Evolutionary conservation across 176 grass and related monocot genomes (phyloP), one percentile per base, ranked within the genome.

Genomic region (Stipa capillata): DNA sequence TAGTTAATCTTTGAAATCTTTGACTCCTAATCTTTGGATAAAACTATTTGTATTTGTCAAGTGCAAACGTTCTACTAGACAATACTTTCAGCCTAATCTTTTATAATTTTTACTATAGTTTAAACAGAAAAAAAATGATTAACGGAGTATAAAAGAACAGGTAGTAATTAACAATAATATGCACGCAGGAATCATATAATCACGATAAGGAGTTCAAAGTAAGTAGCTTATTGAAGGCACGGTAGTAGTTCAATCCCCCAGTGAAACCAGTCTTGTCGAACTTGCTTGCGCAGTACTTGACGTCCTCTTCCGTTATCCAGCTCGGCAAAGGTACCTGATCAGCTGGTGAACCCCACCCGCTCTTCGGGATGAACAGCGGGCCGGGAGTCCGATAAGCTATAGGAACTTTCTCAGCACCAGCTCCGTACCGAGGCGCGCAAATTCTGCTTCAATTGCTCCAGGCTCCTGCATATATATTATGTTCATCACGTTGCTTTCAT

Each of bases 201-300:
- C 34, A 10, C 1, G 4, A 39, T n/a, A 39, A 17, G 6, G 3
- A 9, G 35, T n/a, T 17, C 2, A 27, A 51, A 7, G 3, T 37
- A 64, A 45, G 2, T 48, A 20, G 40, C 89, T 63, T 55, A 20
- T 94, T 82, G 28, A 94, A 81, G 60, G 78, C 82, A 24, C 92
- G 89, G 53, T 94, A 94, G 67, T 94, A 94, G 52, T 91, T 94
- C 14, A 94, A 12, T 36, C 55, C 69, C 4, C 86, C 89, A 0
- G 81, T 91, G 80, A 94, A 94, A 24, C 89, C 86, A 9, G 92
- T 87, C 53, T 83, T 91, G 15, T 89, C 81, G 34, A 91, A 94
- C 65, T 70, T 57, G 29, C 73, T 72, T 0, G 73, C 18, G 36
- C 89, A 94, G 76, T 87, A 91, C 20, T 91, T 82, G 23, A 94